A percentile compares a stretch with the other conserved stretches of the same genome.
Conservation (phyloP, 192 early-diverging fungal species). For the Phycomyces blakesleeanus region DNA sequence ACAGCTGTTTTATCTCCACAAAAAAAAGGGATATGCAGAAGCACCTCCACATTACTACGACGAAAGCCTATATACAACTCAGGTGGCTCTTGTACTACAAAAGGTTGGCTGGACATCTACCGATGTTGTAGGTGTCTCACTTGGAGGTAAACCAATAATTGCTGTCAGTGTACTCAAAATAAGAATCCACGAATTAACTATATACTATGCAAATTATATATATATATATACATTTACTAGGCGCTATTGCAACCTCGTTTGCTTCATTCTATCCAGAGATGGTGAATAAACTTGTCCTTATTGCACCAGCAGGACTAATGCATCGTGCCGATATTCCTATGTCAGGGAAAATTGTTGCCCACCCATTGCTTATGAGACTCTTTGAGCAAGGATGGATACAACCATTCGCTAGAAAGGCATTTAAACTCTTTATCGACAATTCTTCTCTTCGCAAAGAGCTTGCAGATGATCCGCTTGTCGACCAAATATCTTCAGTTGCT, state of each 20-base stretch:
- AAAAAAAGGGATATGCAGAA: slow-evolving; percentile 35
- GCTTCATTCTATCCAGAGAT: slow-evolving; percentile 37
- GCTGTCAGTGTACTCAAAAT: too few relatives aligned
- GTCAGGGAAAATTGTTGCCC: slow-evolving; percentile 4
- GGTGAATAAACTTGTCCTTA: slow-evolving; percentile 37
- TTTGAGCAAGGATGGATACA: slow-evolving; percentile 11
- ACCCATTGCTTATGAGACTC: slow-evolving; percentile 14
- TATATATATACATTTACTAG: too few relatives aligned
- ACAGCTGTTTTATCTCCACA: neutral
- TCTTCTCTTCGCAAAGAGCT: neutral
- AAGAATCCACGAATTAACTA: too few relatives aligned
- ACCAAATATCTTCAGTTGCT: slow-evolving; percentile 8
- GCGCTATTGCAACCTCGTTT: slow-evolving; percentile 44
- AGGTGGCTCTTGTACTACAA: slow-evolving; percentile 40
- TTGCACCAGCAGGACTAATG: slow-evolving; percentile 50
- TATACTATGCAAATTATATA: too few relatives aligned
- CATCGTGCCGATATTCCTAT: slow-evolving; percentile 14
- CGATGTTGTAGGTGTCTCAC: slow-evolving; percentile 38
- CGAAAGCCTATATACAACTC: slow-evolving; percentile 36
- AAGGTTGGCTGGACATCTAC: slow-evolving; percentile 42
- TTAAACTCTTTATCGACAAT: neutral
- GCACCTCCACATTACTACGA: slow-evolving; percentile 37
- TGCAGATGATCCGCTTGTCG: neutral
- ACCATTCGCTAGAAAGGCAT: slow-evolving; percentile 11
- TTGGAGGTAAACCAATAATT: slow-evolving; percentile 36